A percentile compares a stretch with the other conserved stretches of the same genome.
These are phyloP conservation scores for Globisporangium paroecandrum DNA, from an alignment of 352 stramenopile genomes.

Conservation along the genomic window DNA sequence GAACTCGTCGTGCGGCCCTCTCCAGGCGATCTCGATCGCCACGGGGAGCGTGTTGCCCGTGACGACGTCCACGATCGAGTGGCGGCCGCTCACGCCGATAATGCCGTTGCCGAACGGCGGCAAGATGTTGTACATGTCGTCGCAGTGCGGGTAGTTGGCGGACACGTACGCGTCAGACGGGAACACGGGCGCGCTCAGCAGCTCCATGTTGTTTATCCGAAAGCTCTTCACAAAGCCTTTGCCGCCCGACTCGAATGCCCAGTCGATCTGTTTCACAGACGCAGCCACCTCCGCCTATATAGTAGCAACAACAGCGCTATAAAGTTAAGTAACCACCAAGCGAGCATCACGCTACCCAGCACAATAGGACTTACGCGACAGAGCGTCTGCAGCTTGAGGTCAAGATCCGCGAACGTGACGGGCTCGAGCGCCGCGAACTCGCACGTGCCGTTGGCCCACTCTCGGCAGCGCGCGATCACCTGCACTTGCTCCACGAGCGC, in stretches of 20 bases:
- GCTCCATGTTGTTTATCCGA: slow-evolving; percentile 54
- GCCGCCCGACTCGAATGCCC: slow-evolving; percentile 40
- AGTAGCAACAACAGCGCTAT: not conserved
- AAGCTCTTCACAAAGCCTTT: slow-evolving; percentile 59
- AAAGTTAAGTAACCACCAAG: slow-evolving; percentile 3
- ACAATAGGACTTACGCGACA: slow-evolving; percentile 50
- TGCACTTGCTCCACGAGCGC: slow-evolving; percentile 59
- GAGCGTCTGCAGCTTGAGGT: slow-evolving; percentile 60
- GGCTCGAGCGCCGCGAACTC: slow-evolving; percentile 46
- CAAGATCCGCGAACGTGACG: slow-evolving; percentile 38
- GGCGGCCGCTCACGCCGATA: slow-evolving; percentile 49
- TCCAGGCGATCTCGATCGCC: slow-evolving; percentile 59
- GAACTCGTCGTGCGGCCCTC: slow-evolving; percentile 39
- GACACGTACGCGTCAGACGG: slow-evolving; percentile 62
- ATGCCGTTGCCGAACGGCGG: slow-evolving; percentile 75
- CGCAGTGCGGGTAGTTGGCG: slow-evolving; percentile 79
- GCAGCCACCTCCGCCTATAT: slow-evolving; percentile 65
- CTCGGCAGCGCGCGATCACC: slow-evolving; percentile 51
- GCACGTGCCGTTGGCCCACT: slow-evolving; percentile 53
- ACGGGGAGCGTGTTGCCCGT: slow-evolving; percentile 37
- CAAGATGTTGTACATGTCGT: slow-evolving; percentile 84
- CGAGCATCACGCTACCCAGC: not conserved
- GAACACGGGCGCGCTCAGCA: slow-evolving; percentile 49
- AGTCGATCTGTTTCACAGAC: slow-evolving; percentile 84
- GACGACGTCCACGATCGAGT: slow-evolving; percentile 63